Base-by-base conservation (phyloP, 306 rosid genomes). In the Quercus rubra region DNA sequence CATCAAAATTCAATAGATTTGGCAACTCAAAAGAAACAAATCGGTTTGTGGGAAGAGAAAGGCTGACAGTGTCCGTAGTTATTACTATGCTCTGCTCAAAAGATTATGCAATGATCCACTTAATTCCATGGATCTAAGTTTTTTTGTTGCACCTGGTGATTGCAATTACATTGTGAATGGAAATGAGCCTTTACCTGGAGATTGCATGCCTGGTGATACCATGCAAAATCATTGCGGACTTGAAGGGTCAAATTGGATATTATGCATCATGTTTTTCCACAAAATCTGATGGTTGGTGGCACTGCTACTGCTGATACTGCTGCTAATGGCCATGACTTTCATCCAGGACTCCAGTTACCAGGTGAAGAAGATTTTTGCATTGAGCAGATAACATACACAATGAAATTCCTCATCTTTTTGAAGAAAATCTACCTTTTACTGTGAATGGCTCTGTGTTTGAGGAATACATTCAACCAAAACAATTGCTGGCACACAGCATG, bases 41-140 rank as follows among this genome's bases (percentile, higher is more conserved):
- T 41, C 70, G 63, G 77, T 69, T 71, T 73, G 89, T 41, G 86
- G 76, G 64, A 93, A 91, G 89, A 93, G 96, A 59, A 93, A 89
- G 84, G 73, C 88, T 54, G 90, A 81, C 57, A 89, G 87, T 81
- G 92, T 92, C 69, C 93, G 92, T 18, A 73, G 67, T 81, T 82
- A 83, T 83, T 96, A 96, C 77, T 86, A 90, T 84, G 91, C 94
- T 28, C 59, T 91, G 94, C 80, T 89, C 77, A 93, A 91, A 81
- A 90, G 92, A 83, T 76, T 90, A 49, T 85, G 92, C 84, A 82
- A 80, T 23, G 89, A 84, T 41, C 82, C 88, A 19, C 74, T 86
- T 76, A 64, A 76, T 57, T 79, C 92, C 75, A 83, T 86, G 88
- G 91, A 85, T 80, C 87, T 82, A 21, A 83, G 87, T 84, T 93